A percentile compares a stretch with the other conserved stretches of the same genome.
phyloP scores from a whole-genome alignment of 768 basidiomycete species.

The Cyclocybe cylindracea region DNA sequence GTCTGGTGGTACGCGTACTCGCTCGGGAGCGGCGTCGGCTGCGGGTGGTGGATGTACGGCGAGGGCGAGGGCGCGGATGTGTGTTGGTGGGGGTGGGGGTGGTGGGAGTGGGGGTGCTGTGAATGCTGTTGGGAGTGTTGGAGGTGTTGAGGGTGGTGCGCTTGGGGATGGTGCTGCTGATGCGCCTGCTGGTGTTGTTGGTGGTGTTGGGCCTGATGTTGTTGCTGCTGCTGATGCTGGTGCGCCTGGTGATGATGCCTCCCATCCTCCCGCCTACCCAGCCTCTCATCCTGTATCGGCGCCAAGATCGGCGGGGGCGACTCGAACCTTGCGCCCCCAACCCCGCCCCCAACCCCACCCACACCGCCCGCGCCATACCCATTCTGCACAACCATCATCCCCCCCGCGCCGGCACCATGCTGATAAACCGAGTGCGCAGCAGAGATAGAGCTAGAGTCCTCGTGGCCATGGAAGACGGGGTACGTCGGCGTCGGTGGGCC shows the following conservation, averaged over 20 bases:
- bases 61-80: no score
- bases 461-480: conserved; percentile 45
- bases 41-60: conserved; percentile 44
- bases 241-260: conserved; percentile 21
- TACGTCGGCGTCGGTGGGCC: conserved; percentile 47
- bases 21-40: conserved; percentile 32
- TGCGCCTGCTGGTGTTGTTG: no score
- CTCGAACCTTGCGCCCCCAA: no score
- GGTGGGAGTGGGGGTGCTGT: no score
- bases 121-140: no score
- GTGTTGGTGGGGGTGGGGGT: no score
- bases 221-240: no score
- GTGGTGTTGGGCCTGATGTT: no score
- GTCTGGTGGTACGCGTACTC: conserved; percentile 45
- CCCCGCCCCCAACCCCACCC: conserved; percentile 1
- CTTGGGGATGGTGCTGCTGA: conserved; percentile 26
- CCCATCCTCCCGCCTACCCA: conserved; percentile 31
- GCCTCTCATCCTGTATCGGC: conserved; percentile 49
- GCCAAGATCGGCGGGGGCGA: conserved; percentile 59
- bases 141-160: no score
- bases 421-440: no score
- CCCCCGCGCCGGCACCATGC: no score
- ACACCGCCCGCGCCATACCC: conserved; percentile 4
- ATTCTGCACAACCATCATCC: conserved; percentile 10
- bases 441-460: no score